Evolutionary conservation across 179 eudicot genomes (phyloP), one percentile per base, ranked within the genome.

Genomic region (Beta lomatogona): DNA sequence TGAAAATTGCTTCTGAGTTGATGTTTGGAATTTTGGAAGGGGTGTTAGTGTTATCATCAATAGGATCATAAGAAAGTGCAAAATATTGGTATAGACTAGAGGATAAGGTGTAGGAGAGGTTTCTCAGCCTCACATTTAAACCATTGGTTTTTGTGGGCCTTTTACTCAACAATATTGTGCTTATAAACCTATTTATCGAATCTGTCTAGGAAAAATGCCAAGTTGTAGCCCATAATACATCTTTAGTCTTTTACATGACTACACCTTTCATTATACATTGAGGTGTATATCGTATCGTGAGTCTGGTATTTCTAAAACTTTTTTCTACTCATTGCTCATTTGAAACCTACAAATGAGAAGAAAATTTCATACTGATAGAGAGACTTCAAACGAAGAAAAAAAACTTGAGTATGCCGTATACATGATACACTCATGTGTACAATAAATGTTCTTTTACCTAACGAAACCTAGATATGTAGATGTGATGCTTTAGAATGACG

Each of bases 21-120:
- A 66, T n/a, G 41, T 46, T 13, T 48, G 1, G 52, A 48, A 48
- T 3, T 48, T 63, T 77, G 71, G 3, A 71, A 41, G 59, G 44
- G 64, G 45, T 59, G 73, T 61, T 63, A 16, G 31, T 57, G 41
- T 22, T 45, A n/a, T n/a, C 21, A 11, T 61, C 18, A 50, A 64
- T 45, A 69, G 22, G 44, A 71, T 72, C 13, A 64, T 21, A 55
- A 14, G 59, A 81, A 50, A 60, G 52, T 77, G 79, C 48, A 57
- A 41, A 59, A 18, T n/a, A 58, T 46, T 72, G 72, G 59, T 76
- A 58, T 54, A 55, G 28, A 25, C 28, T 25, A 6, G 61, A 50
- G 77, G 88, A 86, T 86, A 81, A 86, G 88, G 78, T 86, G 48
- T 0, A 48, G 52, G 48, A 25, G 66, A 57, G 52, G 16, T 41